Base-by-base conservation (phyloP, 352 stramenopile genomes). In the Phytophthora brassicae region DNA sequence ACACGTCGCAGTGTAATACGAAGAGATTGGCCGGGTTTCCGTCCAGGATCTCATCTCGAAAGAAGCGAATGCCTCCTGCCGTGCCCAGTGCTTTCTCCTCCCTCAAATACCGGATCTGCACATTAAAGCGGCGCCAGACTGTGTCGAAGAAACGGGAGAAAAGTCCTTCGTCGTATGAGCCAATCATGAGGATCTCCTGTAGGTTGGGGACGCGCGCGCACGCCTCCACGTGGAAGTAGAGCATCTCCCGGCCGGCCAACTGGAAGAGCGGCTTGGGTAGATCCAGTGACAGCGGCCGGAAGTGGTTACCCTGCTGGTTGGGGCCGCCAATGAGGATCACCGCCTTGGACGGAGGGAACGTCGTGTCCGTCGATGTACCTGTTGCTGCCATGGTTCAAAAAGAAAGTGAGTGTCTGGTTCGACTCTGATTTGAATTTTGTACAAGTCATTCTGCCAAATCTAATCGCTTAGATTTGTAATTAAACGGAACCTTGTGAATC, bases 121-220 rank as follows among this genome's bases (percentile, higher is more conserved):
- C 83, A 61, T 93, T 92, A 64, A 95, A 94, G 36, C 81, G 81
- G 33, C 81, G 84, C 60, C 60, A 83, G 26, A 95, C 78, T 39
- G 82, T 77, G 70, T 95, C 88, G 53, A 96, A 94, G 71, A 94
- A 96, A 49, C 86, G 85, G 22, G 84, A 86, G 68, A 96, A 96
- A 5, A 96, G 78, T 7, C 88, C 86, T 67, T 94, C 86, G 58
- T 96, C 88, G 65, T 96, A 94, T 16, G 84, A 92, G 11, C 88
- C 88, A 48, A 96, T 89, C 82, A 96, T 92, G 29, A 96, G 44
- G 60, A 96, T 96, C 66, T 96, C 88, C 42, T 88, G 71, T 24
- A 96, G 48, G 42, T 94, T 93, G 31, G 84, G 84, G 45, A 96
- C 81, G 38, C 84, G 83, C 22, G 86, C 66, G 44, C 86, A 95